Conservation (phyloP, 148 eudicot genomes). For the Arctostaphylos glauca region DNA sequence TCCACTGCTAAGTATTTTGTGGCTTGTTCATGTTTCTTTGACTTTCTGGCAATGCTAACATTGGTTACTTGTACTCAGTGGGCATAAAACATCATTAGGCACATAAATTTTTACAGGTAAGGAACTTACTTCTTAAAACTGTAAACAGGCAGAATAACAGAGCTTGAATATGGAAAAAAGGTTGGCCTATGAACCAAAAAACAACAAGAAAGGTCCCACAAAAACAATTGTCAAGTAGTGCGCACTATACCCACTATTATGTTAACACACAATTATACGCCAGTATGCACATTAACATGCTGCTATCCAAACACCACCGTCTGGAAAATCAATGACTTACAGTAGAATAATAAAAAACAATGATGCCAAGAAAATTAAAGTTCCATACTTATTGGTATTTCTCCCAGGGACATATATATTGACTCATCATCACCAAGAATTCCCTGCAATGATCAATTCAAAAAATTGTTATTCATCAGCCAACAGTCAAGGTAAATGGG, state of each 20-base stretch:
- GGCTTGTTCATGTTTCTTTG: neutral
- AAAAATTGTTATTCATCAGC: conserved; percentile 8
- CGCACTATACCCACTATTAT: neutral
- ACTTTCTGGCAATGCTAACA: neutral
- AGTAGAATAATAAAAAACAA: conserved; percentile 32
- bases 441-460: conserved; percentile 51
- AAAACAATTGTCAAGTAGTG: neutral
- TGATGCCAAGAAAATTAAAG: conserved; percentile 36
- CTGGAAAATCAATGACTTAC: conserved; percentile 27
- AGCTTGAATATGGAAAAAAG: neutral
- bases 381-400: conserved; percentile 90
- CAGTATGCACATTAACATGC: conserved; percentile 12
- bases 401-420: conserved; percentile 87
- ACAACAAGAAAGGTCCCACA: neutral
- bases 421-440: conserved; percentile 85
- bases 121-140: neutral
- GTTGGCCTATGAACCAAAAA: neutral
- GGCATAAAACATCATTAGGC: neutral
- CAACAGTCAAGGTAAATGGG: neutral
- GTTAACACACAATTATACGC: neutral
- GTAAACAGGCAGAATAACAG: neutral
- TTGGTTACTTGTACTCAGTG: neutral
- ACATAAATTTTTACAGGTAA: neutral
- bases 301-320: conserved; percentile 25
- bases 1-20: neutral